Conservation (phyloP, 1,284 basidiomycete genomes). For the Leccinum fallax region DNA sequence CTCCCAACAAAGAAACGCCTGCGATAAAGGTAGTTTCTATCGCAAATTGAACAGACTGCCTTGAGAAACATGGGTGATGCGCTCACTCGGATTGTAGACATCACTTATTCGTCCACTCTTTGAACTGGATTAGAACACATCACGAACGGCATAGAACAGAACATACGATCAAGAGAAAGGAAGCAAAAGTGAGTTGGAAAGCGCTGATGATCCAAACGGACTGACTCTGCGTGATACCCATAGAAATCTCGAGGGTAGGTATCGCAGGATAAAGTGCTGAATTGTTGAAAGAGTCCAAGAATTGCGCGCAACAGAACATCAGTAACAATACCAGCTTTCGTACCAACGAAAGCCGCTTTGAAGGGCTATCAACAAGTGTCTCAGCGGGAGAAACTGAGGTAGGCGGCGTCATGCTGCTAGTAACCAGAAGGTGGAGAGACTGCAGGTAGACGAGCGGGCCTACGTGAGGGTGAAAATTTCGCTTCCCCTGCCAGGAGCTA, state of each 20-base stretch:
- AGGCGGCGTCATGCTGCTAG: conserved; percentile 15
- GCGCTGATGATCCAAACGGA: conserved; percentile 42
- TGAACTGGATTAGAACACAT: conserved; percentile 11
- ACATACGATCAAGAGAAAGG: conserved; percentile 44
- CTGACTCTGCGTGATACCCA: conserved; percentile 64
- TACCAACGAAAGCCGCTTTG: conserved; percentile 22
- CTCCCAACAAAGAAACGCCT: conserved; percentile 40
- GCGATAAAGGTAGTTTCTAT: conserved; percentile 29
- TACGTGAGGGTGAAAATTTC: conserved; percentile 1
- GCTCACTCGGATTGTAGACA: conserved; percentile 34
- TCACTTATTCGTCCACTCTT: conserved; percentile 39
- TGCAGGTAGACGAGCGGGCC: background rate
- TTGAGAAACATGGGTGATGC: background rate
- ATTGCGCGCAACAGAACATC: conserved; percentile 14
- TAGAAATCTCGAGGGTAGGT: background rate
- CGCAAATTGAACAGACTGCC: background rate
- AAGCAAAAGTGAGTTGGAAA: conserved; percentile 46
- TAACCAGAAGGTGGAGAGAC: background rate
- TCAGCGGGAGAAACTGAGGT: conserved; percentile 15
- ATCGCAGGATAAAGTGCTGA: background rate
- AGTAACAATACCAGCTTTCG: conserved; percentile 39
- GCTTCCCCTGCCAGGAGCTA: background rate
- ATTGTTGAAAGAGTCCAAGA: background rate
- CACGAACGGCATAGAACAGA: conserved; percentile 13
- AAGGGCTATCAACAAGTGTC: conserved; percentile 28